phyloP scores from a whole-genome alignment of 768 basidiomycete species.

The Mycena epipterygia region DNA sequence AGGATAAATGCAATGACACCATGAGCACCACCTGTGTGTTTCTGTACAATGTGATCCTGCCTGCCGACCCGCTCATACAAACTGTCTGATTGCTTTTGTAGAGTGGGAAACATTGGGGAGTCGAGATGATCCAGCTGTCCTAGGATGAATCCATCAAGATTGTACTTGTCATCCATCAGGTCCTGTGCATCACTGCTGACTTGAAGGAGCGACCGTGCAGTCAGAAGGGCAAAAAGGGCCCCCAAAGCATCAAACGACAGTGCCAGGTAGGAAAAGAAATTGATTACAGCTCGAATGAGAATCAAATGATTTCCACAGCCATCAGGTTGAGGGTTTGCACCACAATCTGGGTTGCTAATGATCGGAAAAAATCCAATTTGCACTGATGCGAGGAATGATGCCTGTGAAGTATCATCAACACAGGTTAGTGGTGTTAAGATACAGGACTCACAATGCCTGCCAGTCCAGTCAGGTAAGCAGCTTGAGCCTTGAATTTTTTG shows the following conservation, averaged over 20 bases:
- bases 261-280: slow-evolving; percentile 4
- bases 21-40: not conserved
- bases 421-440: not conserved
- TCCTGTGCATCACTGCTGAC: slow-evolving; percentile 1
- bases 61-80: not conserved
- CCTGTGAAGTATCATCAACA: not conserved
- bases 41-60: not conserved
- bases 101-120: not conserved
- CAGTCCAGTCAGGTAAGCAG: not conserved
- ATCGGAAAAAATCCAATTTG: slow-evolving; percentile 2
- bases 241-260: slow-evolving; percentile 9
- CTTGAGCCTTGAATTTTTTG: not conserved
- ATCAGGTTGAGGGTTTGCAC: not conserved
- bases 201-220: not conserved
- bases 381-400: slow-evolving; percentile 1
- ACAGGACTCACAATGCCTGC: not conserved
- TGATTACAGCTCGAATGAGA: not conserved
- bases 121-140: not conserved
- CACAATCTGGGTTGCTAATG: not conserved
- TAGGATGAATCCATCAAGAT: not conserved
- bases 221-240: slow-evolving; percentile 5
- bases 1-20: not conserved
- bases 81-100: not conserved
- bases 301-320: not conserved
- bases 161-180: slow-evolving; percentile 4